Evolutionary conservation across 208 protist species (phyloP), one percentile per base, ranked within the genome.

Genomic region (Kentomonas sorsogonicus): DNA sequence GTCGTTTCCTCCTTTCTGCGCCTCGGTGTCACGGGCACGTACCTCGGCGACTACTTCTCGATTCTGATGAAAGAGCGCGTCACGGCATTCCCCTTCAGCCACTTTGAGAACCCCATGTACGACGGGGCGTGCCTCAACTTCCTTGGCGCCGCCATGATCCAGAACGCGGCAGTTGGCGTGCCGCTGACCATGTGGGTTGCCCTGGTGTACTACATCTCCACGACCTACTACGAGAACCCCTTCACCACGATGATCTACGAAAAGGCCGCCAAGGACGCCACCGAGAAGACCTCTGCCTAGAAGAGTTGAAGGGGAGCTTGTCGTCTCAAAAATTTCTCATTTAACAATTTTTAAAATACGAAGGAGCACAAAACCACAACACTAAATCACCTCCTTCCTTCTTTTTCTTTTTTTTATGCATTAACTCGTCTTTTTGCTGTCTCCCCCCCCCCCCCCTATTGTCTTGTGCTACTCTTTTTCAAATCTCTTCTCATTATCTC

Each of bases 11-110:
- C 88, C 10, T 88, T 89, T 47, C 59, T 55, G 10, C 66, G 71
- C 20, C 78, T 98, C 30, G 93, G 93, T 16, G 65, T 98, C 43
- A 96, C 88, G 18, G 93, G 91, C 18, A 97, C 94, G 11, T 98
- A 95, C 63, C 66, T 98, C 0, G 93, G 89, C 11, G 95, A 98
- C 73, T 97, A 98, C 73, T 98, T 96, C 66, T 91, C 87, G 31
- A 97, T 97, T 50, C 47, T 91, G 2, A 89, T 97, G 86, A 56
- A 82, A 29, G 74, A 79, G 27, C 77, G 70, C 47, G 83, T 98
- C 20, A 95, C 83, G 22, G 76, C 81, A 16, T 98, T 98, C 60
- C 93, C 95, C 23, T 97, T 97, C 68, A 97, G 79, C 56, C 62
- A 92, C 29, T 82, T 94, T 52, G 66, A 79, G 16, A 92, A 96